These are phyloP conservation scores for Fraxinus sp. DNA, from an alignment of 305 asterid species.

Conservation along the genomic window DNA sequence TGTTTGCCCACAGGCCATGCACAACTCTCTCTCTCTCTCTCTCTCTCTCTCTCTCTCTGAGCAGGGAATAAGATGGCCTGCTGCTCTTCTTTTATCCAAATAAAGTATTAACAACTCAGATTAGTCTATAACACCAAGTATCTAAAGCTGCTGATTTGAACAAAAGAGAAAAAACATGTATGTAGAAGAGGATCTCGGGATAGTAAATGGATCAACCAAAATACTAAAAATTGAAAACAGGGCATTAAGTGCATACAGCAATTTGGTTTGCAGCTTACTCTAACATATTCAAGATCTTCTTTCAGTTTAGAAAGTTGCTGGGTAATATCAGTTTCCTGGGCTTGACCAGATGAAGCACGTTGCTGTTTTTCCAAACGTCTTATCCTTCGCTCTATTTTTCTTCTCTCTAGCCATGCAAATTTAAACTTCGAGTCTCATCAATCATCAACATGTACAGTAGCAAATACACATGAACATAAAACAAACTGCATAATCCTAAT, in stretches of 20 bases:
- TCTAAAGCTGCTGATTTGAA: neutral
- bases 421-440: constrained; percentile 17
- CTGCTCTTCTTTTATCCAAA: neutral
- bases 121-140: neutral
- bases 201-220: neutral
- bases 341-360: constrained; percentile 59
- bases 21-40: neutral
- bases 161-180: neutral
- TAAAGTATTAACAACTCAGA: too few species aligned
- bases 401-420: constrained; percentile 59
- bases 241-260: neutral
- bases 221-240: neutral
- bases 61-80: neutral
- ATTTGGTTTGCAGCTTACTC: constrained; percentile 42
- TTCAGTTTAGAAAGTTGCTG: constrained; percentile 67
- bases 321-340: constrained; percentile 65
- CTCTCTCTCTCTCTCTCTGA: neutral
- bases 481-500: constrained; percentile 11
- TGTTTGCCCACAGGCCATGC: neutral
- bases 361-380: constrained; percentile 86
- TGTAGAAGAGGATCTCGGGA: neutral
- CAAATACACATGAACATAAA: constrained; percentile 14
- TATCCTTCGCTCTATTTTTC: constrained; percentile 77
- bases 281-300: constrained; percentile 94
- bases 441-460: neutral